phyloP scores from a whole-genome alignment of 2,329 filamentous ascomycete species.

The Colletotrichum sp. region DNA sequence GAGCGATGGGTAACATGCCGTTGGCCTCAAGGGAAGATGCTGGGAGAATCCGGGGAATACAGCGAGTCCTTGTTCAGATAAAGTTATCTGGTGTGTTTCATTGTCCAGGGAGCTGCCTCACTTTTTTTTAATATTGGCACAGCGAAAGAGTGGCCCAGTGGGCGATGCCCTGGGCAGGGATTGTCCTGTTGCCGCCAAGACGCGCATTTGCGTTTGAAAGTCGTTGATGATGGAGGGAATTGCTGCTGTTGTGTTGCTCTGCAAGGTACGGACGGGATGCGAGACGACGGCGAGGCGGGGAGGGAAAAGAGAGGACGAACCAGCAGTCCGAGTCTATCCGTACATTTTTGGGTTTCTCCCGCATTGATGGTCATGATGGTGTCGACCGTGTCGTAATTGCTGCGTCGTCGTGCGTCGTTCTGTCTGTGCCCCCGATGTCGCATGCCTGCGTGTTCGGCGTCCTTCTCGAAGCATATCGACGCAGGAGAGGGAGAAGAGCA shows the following conservation, averaged over 20 bases:
- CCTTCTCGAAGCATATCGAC: constrained; percentile 9
- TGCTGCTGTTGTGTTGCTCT: not conserved
- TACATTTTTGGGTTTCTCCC: not conserved
- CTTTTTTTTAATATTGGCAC: not conserved
- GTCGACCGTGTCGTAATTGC: not conserved
- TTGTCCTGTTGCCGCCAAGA: not conserved
- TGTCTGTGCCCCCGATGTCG: not conserved
- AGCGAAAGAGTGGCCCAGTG: not conserved
- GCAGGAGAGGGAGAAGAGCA: not conserved
- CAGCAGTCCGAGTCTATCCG: not conserved
- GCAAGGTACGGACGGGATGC: not conserved
- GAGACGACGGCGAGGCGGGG: not conserved
- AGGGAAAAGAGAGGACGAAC: constrained; percentile 13
- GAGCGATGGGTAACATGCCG: not conserved
- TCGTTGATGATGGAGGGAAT: not conserved
- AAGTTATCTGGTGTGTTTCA: constrained; percentile 19
- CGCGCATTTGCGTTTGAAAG: not conserved
- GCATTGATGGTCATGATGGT: not conserved
- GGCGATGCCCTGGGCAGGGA: not conserved
- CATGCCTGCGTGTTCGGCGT: not conserved
- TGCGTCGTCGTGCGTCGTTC: not conserved
- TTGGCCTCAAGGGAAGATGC: not conserved
- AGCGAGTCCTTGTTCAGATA: constrained; percentile 16
- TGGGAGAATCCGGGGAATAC: constrained; percentile 7
- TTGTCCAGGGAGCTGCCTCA: not conserved